Base-by-base conservation (phyloP, 2,329 filamentous ascomycete species). In the Pyrenophora tritici-repentis region DNA sequence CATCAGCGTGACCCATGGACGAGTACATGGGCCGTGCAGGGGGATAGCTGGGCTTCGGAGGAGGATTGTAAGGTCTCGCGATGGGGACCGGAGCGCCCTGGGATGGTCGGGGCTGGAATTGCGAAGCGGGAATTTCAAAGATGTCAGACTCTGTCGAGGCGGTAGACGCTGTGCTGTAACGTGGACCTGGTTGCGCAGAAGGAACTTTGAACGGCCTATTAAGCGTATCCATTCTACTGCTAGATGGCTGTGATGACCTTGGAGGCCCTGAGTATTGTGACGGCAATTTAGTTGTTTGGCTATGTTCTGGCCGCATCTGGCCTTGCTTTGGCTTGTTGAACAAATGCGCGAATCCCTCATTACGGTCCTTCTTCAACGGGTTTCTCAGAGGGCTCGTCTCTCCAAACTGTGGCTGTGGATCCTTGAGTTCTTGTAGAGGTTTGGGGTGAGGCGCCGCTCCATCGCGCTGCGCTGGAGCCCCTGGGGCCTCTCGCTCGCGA, bases 361-460 rank as follows among this genome's bases (percentile, higher is more conserved):
- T 64, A 20, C 47, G 47, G 49, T 67, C 68, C 44, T 71, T 66
- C 60, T 78, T 64, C 66, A 75, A 60, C 55, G 80, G 73, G 65
- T 79, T 76, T 58, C 81, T 75, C 49, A 86, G 70, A 13, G 83
- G 81, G 55, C 82, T 85, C 2, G 84, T 76, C 60, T 81, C 80
- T 43, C 84, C 84, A 62, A 86, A 86, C 61, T 85, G 78, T 14
- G 68, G 68, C 16, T 57, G 54, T 3, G 59, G 54, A 7, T 65
- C 61, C 33, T 55, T 62, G 10, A 67, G 58, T 35, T 76, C 72
- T 12, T 73, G 63, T 10, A 72, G 58, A 12, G 72, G 62, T 24
- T 71, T 61, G 1, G 66, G 47, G 2, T 53, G 46, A 9, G 62
- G 67, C 2, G 36, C 55, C 6, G 38, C 37, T 31, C 56, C 56